phyloP scores from a whole-genome alignment of 371 early-diverging fungal species.

The Saksenaea oblongispora region DNA sequence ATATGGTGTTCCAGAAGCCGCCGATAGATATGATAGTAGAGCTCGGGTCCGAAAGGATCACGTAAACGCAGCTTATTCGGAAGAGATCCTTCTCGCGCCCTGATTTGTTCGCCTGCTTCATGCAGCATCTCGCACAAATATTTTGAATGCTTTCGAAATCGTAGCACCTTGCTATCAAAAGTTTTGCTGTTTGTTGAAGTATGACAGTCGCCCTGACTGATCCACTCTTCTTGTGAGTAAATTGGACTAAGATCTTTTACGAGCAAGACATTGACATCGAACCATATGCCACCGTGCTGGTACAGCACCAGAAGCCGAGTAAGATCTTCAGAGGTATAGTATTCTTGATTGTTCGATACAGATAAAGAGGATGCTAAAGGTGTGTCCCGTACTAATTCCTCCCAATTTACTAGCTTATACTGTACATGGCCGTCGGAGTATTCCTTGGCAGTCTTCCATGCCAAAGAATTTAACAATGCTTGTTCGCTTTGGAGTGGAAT shows the following conservation, averaged over 20 bases:
- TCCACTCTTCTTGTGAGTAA: slow-evolving; percentile 42
- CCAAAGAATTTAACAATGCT: slow-evolving; percentile 11
- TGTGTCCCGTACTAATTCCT: slow-evolving; percentile 11
- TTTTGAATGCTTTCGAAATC: slow-evolving; percentile 36
- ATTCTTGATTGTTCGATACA: background rate
- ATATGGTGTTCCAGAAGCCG: slow-evolving; percentile 29
- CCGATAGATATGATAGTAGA: slow-evolving; percentile 34
- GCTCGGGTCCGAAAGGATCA: background rate
- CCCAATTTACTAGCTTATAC: slow-evolving; percentile 16
- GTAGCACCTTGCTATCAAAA: slow-evolving; percentile 30
- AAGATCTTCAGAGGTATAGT: slow-evolving; percentile 15
- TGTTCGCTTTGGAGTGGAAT: slow-evolving; percentile 29
- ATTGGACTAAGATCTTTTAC: slow-evolving; percentile 46
- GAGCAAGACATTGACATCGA: slow-evolving; percentile 45
- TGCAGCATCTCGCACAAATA: slow-evolving; percentile 46
- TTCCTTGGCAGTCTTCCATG: slow-evolving; percentile 20
- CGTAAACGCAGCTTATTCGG: background rate
- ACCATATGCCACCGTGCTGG: slow-evolving; percentile 53
- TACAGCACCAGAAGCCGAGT: slow-evolving; percentile 41
- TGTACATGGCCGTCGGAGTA: slow-evolving; percentile 15
- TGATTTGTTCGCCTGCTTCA: slow-evolving; percentile 4
- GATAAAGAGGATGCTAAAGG: slow-evolving; percentile 14
- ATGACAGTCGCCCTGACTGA: slow-evolving; percentile 39
- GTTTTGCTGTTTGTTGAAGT: slow-evolving; percentile 30
- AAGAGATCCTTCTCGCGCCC: background rate